Evolutionary conservation across 148 eudicot genomes (phyloP), one percentile per base, ranked within the genome.

Genomic region (Rhododendron henanense): DNA sequence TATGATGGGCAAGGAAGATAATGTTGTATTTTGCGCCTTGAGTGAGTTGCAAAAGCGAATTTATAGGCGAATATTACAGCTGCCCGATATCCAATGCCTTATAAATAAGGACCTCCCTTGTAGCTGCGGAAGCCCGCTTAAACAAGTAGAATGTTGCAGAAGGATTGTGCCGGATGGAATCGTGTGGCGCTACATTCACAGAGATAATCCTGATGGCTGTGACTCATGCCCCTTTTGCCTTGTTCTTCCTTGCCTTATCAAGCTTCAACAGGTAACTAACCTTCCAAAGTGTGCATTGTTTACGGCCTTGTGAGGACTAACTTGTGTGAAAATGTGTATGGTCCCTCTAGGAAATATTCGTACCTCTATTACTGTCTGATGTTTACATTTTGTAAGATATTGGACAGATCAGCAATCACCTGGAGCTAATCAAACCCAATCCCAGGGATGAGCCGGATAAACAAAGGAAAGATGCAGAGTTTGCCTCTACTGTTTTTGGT

Each of bases 1-100:
- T 83, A 94, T 97, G 99, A 81, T 93, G 94, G 99, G 99, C 51
- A 97, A 97, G 91, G 99, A 97, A 91, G 99, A 97, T 87, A 97
- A 97, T 87, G 94, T 97, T 85, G 99, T 97, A 44, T 97, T 97
- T 87, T 97, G 99, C 91, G 96, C 94, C 75, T 93, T 95, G 99
- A 97, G 96, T 84, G 96, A 93, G 77, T 67, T 96, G 87, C 98
- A 97, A 87, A 97, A 95, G 86, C 92, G 98, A 82, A 96, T 93
- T 78, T 97, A 95, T 89, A 91, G 87, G 84, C 93, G 98, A 89
- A 95, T 92, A 93, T 89, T 97, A 86, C 93, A 93, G 89, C 88
- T 92, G 65, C 98, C 99, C 0, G 99, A 97, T 31, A 90, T 97
- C 83, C 98, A 90, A 84, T 93, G 94, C 87, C 98, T 97, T 50